Base-by-base conservation (phyloP, 495 filamentous ascomycete genomes). In the Penicillium canescens region DNA sequence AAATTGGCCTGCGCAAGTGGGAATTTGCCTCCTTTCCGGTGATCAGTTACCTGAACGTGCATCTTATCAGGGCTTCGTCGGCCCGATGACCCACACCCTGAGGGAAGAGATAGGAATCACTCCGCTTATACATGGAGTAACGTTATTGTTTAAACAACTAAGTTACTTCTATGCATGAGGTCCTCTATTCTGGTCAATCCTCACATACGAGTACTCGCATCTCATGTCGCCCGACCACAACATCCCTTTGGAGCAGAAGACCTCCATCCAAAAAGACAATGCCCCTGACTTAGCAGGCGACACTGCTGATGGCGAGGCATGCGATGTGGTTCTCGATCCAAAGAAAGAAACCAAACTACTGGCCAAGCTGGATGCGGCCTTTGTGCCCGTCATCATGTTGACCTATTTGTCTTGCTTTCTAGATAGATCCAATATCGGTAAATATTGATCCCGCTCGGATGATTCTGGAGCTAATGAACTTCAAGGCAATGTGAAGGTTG, bases 361-460 rank as follows among this genome's bases (percentile, higher is more conserved):
- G 14, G 44, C 62, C 34, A 78, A 78, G 37, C 57, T 79, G n/a
- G 75, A 79, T 57, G 13, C 65, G 1, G 69, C 67, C 9, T 75
- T 79, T 50, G 71, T 75, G 0, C 75, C 75, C 0, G 69, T 77
- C 6, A 78, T 79, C 47, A 79, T 78, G 76, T 55, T 79, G 11
- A 69, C 75, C 0, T 78, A 78, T 42, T 52, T 79, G 11, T 63
- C 69, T 11, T 74, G 72, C 46, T 78, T 78, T 44, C 52, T 79
- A 34, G 76, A 79, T 52, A 67, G 77, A 26, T 67, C 71, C 1
- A 79, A 74, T 53, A 78, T 79, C 24, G 75, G 74, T 79, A 61
- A 28, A 46, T 45, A 16, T 9, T 16, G 2, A 13, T 11, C 7
- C 44, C 7, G 23, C 3, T 52, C 13, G 26, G 14, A 12, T 12